Base-by-base conservation (phyloP, 129 eudicot genomes). In the Daucus carota region DNA sequence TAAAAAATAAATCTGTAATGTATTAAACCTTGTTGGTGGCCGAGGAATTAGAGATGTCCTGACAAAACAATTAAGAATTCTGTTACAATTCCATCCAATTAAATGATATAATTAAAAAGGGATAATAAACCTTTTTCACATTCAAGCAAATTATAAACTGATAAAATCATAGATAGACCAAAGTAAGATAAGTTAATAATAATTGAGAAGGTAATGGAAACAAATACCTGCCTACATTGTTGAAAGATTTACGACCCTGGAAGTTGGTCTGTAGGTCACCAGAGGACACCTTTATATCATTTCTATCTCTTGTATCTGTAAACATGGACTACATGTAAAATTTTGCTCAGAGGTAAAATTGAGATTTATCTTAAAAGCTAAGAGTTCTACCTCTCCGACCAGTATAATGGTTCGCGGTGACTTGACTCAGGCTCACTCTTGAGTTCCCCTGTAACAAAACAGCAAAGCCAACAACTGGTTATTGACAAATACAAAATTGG, bases 1-100 rank as follows among this genome's bases (percentile, higher is more conserved):
- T 20, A 7, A 41, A 70, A 15, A 41, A 15, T n/a, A 41, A 62
- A 32, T 41, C 26, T 12, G 73, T 57, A 68, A 75, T 71, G 13
- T 41, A 46, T 76, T 48, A 78, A 79, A 92, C 97, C 97, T 92
- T 85, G 89, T 84, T 52, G 83, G 86, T n/a, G 87, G 88, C n/a
- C 74, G 71, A 79, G 73, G 80, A 32, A 31, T 80, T 36, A 47
- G 42, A 76, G 88, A 77, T 81, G 75, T 84, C 87, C 91, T 92
- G 83, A 62, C 75, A 80, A 69, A 79, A 74, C 3, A 20, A 34
- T 31, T 13, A 59, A 52, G 24, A 72, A 63, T 18, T 52, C 6
- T 8, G 38, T 77, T 77, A 79, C 3, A 24, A 3, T 20, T 70
- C 43, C 32, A 31, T 60, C 38, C 40, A 54, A 42, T 33, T 57